Evolutionary conservation across 768 basidiomycete genomes (phyloP).

Genomic region (Gymnopilus dilepis): DNA sequence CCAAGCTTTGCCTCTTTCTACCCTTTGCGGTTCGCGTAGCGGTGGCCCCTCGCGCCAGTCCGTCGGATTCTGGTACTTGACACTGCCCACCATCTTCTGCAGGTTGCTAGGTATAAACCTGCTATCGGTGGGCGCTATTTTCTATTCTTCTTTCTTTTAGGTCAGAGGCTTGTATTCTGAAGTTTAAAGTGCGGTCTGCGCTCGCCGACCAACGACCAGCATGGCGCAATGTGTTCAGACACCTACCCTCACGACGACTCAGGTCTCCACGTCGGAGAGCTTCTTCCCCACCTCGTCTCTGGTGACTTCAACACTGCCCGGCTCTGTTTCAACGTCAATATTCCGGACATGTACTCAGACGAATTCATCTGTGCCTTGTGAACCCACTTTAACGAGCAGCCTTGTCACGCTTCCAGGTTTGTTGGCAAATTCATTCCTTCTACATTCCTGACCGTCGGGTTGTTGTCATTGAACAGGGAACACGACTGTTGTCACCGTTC

Average conservation of each 20-base stretch:
- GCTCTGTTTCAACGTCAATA: conserved; percentile 19
- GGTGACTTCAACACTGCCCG: conserved; percentile 25
- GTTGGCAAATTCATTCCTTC: not conserved
- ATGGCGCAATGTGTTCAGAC: conserved; percentile 25
- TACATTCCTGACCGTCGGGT: not conserved
- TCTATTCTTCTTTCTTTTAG: conserved; percentile 3
- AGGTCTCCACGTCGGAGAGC: conserved; percentile 26
- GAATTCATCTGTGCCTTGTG: conserved; percentile 20
- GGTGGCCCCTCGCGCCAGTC: conserved; percentile 10
- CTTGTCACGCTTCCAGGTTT: conserved; percentile 26
- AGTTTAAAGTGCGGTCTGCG: conserved; percentile 8
- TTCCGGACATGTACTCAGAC: conserved; percentile 22
- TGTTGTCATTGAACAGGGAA: conserved; percentile 18
- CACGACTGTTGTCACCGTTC: conserved; percentile 21
- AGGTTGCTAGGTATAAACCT: conserved; percentile 21
- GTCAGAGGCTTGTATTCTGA: not conserved
- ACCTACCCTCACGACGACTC: conserved; percentile 28
- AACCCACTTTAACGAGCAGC: conserved; percentile 18
- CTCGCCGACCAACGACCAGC: not conserved
- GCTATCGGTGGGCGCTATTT: conserved; percentile 7
- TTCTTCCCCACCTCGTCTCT: conserved; percentile 22
- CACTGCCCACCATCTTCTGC: conserved; percentile 28
- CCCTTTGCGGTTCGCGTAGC: conserved; percentile 18
- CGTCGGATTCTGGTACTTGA: not conserved
- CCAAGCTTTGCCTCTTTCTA: conserved; percentile 24